Evolutionary conservation across 164 flowering plant genomes (phyloP).

Genomic region (Chimonanthus salicifolius): DNA sequence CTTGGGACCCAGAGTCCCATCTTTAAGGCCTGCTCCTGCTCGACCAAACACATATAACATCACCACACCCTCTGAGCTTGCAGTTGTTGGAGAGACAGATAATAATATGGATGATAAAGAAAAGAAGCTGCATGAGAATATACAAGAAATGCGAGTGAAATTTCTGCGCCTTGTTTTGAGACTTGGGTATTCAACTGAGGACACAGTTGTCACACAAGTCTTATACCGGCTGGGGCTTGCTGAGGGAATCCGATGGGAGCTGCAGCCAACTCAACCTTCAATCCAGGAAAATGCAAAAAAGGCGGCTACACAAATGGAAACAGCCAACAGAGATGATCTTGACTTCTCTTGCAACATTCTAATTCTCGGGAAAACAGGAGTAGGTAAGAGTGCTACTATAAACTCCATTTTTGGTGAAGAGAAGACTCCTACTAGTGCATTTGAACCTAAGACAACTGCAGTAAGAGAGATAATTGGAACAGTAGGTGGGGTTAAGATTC

Average conservation of each 20-base stretch:
- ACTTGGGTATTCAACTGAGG: constrained; percentile 74
- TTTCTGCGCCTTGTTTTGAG: constrained; percentile 80
- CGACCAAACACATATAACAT: constrained; percentile 43
- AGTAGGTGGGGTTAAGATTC: constrained; percentile 69
- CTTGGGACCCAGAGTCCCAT: constrained; percentile 60
- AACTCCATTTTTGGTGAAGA: constrained; percentile 85
- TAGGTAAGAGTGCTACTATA: constrained; percentile 95
- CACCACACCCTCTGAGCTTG: constrained; percentile 32
- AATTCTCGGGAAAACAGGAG: constrained; percentile 89
- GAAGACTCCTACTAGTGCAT: constrained; percentile 55
- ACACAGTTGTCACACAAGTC: constrained; percentile 76
- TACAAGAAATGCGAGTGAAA: constrained; percentile 70
- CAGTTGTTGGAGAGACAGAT: constrained; percentile 38
- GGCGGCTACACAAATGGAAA: constrained; percentile 62
- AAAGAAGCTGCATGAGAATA: constrained; percentile 62
- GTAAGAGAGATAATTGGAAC: constrained; percentile 61
- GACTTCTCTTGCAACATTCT: constrained; percentile 72
- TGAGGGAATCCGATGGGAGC: constrained; percentile 37
- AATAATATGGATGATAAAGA: constrained; percentile 65
- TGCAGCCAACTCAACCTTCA: constrained; percentile 44
- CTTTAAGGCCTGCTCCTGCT: constrained; percentile 49
- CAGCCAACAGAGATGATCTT: constrained; percentile 49
- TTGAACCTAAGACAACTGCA: constrained; percentile 56
- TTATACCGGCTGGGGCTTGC: constrained; percentile 68
- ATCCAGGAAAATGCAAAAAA: constrained; percentile 68